Evolutionary conservation across 2,329 filamentous ascomycete genomes (phyloP).

Genomic region (Penicillium oxalicum): DNA sequence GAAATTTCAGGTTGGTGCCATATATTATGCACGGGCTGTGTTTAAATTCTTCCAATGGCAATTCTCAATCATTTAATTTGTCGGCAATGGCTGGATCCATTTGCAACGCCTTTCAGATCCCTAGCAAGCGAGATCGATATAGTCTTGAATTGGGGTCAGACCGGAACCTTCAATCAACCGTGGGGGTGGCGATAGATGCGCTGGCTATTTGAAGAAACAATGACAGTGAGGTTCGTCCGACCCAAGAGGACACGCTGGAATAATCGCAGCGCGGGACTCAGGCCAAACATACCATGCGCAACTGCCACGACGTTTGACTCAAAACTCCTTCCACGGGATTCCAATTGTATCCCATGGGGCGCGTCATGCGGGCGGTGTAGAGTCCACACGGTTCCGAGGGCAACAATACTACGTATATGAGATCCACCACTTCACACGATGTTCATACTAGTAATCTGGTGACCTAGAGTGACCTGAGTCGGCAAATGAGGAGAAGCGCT

Average conservation of each 20-base stretch:
- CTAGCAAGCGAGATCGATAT: too few species aligned
- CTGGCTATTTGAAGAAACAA: background rate
- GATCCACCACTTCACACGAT: background rate
- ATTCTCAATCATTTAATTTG: too few species aligned
- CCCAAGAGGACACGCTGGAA: conserved; percentile 7
- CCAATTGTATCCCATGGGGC: conserved; percentile 28
- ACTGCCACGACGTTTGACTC: conserved; percentile 14
- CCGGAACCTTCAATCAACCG: background rate
- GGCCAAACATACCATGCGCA: conserved; percentile 15
- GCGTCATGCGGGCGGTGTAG: conserved; percentile 8
- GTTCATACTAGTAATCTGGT: background rate
- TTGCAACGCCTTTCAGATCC: too few species aligned
- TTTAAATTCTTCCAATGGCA: too few species aligned
- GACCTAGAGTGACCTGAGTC: background rate
- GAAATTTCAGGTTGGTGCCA: too few species aligned
- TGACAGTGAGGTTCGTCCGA: background rate
- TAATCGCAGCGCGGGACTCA: conserved; percentile 7
- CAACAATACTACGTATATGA: background rate
- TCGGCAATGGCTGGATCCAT: too few species aligned
- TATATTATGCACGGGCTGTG: too few species aligned
- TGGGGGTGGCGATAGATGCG: background rate
- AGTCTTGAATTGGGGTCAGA: too few species aligned
- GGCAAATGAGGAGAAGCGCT: background rate
- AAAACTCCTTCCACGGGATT: conserved; percentile 33
- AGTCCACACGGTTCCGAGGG: background rate